Evolutionary conservation across 2,329 filamentous ascomycete genomes (phyloP), one percentile per base, ranked within the genome.

Genomic region (Hymenoscyphus linearis): DNA sequence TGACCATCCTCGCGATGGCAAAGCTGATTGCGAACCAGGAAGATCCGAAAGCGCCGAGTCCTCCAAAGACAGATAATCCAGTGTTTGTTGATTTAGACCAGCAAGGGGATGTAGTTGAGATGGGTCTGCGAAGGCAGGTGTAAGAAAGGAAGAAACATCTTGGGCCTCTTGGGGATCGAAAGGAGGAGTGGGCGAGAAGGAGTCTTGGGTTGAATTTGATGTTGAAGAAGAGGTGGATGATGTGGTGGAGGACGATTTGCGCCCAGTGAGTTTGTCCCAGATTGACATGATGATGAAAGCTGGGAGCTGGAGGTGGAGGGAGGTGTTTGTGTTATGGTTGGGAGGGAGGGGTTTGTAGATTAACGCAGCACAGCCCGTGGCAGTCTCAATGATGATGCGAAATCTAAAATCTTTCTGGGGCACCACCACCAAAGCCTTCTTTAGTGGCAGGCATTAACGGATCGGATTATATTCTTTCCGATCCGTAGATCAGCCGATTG

Each of bases 1-100:
- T 64, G 93, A 96, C 86, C 96, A 99, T 74, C 95, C 95, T 75
- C 95, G 88, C 60, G 93, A 97, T 52, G 96, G 95, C 59, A 99
- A 84, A 59, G 93, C 89, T 52, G 93, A 96, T 74, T 90, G 89
- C 62, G 87, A 84, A 72, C 92, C 93, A 55, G 93, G 92, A 22
- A 96, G 83, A 71, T 96, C 87, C 64, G 91, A 92, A 62, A 97
- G 85, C 31, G 88, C 85, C 56, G 91, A 90, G 74, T 99, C 96
- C 78, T 99, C 95, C 72, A 99, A 87, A 27, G 89, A 88, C 67
- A 99, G 84, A 77, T 99, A 99, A 76, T 99, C 95, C 71, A 99
- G 87, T 0, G 90, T 90, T 70, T 96, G 91, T 79, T 91, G 87
- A 79, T 97, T 92, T 65, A 99, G 80, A 68, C 95, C 95, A 59